Evolutionary conservation across 805 yeast genomes (phyloP), one percentile per base, ranked within the genome.

Genomic region (Candida silvatica): DNA sequence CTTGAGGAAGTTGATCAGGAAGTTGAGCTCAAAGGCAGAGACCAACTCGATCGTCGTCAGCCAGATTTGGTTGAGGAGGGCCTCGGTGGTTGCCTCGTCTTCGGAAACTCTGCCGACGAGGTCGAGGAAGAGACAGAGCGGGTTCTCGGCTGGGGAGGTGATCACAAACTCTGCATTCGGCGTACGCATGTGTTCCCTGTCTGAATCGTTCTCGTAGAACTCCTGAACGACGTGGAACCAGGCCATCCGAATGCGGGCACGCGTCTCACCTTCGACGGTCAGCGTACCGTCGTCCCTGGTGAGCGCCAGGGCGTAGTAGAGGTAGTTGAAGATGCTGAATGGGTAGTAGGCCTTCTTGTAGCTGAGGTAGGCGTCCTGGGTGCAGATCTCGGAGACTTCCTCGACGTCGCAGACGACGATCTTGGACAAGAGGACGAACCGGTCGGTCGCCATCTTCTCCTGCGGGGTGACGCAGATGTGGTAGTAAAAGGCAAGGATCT

Each of bases 401-500:
- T 44, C 39, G 18, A 58, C 32, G 41, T 59, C 45, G 15, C 46
- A 35, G 12, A 51, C 46, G 17, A 46, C 44, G 8, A 47, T 30
- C n/a, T 40, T 42, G 1, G 57, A 41, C 12, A 46, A 20, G 6
- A 39, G 38, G 4, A 41, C 32, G 28, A 52, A 42, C 18, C 49
- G 44, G 6, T 29, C 27, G 4, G 34, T 23, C 19, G 25, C 29
- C 9, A 27, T 37, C 17, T 41, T 33, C 15, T 36, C 42, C 11
- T 41, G 24, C 4, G 42, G 34, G 24, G 38, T 38, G n/a, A 34
- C 41, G 51, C 40, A 60, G 34, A 29, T 49, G 45, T 37, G 60
- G 44, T 48, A 66, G 36, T 60, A 58, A 38, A 64, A 71, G 15
- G 67, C 45, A 28, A 78, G 58, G 12, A 87, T 62, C 39, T 82